These are phyloP conservation scores for Acanthamoeba sp. DNA, from an alignment of 208 protist genomes.

Conservation along the genomic window DNA sequence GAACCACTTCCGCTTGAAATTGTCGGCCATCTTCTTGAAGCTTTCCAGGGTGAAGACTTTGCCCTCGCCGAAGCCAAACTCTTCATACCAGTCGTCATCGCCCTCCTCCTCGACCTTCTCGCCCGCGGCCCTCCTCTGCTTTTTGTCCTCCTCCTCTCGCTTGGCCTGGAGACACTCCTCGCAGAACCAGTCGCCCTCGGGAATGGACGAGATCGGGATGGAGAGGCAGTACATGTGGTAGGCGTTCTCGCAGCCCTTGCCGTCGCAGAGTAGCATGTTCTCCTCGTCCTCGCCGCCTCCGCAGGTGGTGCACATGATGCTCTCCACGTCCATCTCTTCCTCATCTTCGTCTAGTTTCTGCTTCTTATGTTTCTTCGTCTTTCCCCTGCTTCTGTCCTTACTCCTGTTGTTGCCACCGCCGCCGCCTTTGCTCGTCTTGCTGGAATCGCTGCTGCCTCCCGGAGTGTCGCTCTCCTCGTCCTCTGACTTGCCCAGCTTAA, in stretches of 20 bases:
- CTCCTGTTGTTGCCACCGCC: not conserved
- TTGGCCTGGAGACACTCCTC: slow-evolving; percentile 48
- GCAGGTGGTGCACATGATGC: slow-evolving; percentile 76
- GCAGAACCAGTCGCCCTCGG: slow-evolving; percentile 78
- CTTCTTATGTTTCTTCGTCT: not conserved
- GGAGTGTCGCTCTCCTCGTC: not conserved
- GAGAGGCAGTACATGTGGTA: slow-evolving; percentile 77
- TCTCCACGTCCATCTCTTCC: slow-evolving; percentile 74
- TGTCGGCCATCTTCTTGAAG: slow-evolving; percentile 79
- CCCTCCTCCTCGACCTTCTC: slow-evolving; percentile 22
- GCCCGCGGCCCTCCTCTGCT: slow-evolving; percentile 31
- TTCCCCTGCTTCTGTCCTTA: not conserved
- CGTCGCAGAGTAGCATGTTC: slow-evolving; percentile 81
- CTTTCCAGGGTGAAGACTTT: slow-evolving; percentile 78
- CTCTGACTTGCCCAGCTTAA: slow-evolving; percentile 18
- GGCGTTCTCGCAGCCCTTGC: slow-evolving; percentile 67
- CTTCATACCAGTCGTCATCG: slow-evolving; percentile 64
- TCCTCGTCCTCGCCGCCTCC: slow-evolving; percentile 20
- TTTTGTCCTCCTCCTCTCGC: slow-evolving; percentile 50
- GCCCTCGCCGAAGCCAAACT: slow-evolving; percentile 83
- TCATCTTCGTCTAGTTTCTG: slow-evolving; percentile 53
- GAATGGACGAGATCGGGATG: slow-evolving; percentile 74
- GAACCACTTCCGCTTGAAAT: slow-evolving; percentile 83
- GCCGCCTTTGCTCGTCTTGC: not conserved
- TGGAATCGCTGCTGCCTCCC: not conserved